phyloP scores from a whole-genome alignment of 768 basidiomycete species.

The Suillus hirtellus region DNA sequence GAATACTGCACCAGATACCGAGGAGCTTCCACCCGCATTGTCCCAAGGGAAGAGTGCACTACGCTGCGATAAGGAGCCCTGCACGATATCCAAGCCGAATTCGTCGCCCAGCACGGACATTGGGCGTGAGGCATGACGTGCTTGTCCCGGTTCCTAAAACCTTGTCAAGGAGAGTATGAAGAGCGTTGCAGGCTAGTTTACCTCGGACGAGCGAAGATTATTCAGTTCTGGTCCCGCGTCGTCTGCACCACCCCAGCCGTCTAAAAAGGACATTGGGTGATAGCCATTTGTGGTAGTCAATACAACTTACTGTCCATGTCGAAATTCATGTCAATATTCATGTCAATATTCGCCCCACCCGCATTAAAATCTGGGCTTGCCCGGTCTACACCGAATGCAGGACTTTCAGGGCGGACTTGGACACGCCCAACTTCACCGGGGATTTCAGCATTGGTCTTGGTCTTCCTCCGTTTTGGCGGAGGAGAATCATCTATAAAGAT shows the following conservation, averaged over 20 bases:
- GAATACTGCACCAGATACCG: slow-evolving; percentile 39
- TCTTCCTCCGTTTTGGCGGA: slow-evolving; percentile 50
- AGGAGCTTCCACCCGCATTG: slow-evolving; percentile 70
- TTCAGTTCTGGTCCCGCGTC: slow-evolving; percentile 20
- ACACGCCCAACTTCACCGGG: background rate
- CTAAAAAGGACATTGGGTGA: slow-evolving; percentile 16
- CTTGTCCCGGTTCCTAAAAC: slow-evolving; percentile 81
- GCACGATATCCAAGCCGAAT: slow-evolving; percentile 46
- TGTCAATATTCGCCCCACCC: slow-evolving; percentile 23
- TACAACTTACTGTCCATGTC: slow-evolving; percentile 24
- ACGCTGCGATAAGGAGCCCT: slow-evolving; percentile 53
- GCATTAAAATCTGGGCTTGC: slow-evolving; percentile 7
- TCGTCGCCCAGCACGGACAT: slow-evolving; percentile 51
- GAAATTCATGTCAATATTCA: slow-evolving; percentile 23
- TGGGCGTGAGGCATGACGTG: slow-evolving; percentile 65
- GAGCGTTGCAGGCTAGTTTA: slow-evolving; percentile 29
- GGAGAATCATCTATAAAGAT: slow-evolving; percentile 39
- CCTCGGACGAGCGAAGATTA: slow-evolving; percentile 61
- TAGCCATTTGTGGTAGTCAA: background rate
- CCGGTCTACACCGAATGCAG: background rate
- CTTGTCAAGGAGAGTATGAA: slow-evolving; percentile 14
- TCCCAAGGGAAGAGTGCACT: slow-evolving; percentile 85
- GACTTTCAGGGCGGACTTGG: background rate
- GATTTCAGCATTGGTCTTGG: slow-evolving; percentile 19
- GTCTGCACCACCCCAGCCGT: slow-evolving; percentile 21